These are phyloP conservation scores for Rachicladosporium sp. DNA, from an alignment of 2,329 filamentous ascomycete genomes.

Conservation along the genomic window DNA sequence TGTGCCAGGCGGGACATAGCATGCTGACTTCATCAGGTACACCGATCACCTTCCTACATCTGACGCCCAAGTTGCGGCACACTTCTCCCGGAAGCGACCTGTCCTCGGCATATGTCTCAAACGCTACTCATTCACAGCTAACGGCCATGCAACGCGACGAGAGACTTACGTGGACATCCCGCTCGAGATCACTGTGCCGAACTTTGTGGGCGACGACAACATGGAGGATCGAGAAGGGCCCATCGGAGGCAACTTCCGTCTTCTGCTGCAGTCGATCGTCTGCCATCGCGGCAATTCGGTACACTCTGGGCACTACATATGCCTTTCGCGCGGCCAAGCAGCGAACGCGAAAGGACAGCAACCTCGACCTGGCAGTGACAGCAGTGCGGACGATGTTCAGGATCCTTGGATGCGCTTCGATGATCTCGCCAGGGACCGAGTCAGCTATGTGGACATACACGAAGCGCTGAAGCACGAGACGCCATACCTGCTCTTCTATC, in stretches of 20 bases:
- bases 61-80: slow-evolving; percentile 74
- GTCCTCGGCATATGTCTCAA: slow-evolving; percentile 90
- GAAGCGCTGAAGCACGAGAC: slow-evolving; percentile 71
- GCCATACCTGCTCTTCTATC: slow-evolving; percentile 90
- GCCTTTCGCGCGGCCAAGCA: slow-evolving; percentile 64
- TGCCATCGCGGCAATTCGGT: slow-evolving; percentile 81
- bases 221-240: slow-evolving; percentile 49
- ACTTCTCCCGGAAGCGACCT: slow-evolving; percentile 71
- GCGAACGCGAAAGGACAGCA: slow-evolving; percentile 33
- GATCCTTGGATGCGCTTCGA: slow-evolving; percentile 87
- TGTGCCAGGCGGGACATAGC: too few relatives aligned
- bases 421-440: slow-evolving; percentile 62
- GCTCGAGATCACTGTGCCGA: slow-evolving; percentile 66
- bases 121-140: slow-evolving; percentile 64
- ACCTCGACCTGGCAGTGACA: slow-evolving; percentile 26
- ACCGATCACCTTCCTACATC: slow-evolving; percentile 51
- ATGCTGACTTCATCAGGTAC: slow-evolving; percentile 32
- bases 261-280: slow-evolving; percentile 80
- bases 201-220: slow-evolving; percentile 76
- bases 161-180: slow-evolving; percentile 88
- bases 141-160: slow-evolving; percentile 57
- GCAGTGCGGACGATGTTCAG: slow-evolving; percentile 50
- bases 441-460: slow-evolving; percentile 66
- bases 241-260: slow-evolving; percentile 79
- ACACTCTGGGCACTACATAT: slow-evolving; percentile 82